A percentile compares a stretch with the other conserved stretches of the same genome.
Conservation (phyloP, 176 grass and related monocot genomes). For the Raddia guianensis region DNA sequence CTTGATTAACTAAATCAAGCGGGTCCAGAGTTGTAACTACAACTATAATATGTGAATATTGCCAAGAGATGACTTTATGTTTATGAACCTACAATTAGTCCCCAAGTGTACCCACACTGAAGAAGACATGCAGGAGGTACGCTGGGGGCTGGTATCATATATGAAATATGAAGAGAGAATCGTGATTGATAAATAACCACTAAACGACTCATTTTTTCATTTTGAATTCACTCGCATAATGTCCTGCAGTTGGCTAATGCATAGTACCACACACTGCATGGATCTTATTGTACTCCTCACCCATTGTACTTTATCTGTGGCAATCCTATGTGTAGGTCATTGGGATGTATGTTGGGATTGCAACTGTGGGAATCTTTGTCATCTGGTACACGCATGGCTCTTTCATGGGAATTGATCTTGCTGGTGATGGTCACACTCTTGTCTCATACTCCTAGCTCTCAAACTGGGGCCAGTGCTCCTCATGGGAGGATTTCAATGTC, state of each 20-base stretch:
- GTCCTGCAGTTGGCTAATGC: not conserved
- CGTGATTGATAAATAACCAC: not conserved
- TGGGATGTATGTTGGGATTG: constrained; percentile 89
- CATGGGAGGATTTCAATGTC: constrained; percentile 79
- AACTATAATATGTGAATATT: not conserved
- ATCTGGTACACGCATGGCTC: constrained; percentile 93
- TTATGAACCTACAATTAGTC: not conserved
- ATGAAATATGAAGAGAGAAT: not conserved
- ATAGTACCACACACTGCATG: not conserved
- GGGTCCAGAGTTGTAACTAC: not conserved
- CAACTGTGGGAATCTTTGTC: constrained; percentile 91
- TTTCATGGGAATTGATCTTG: constrained; percentile 87
- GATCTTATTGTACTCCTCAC: not conserved
- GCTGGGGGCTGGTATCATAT: not conserved
- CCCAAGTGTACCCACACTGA: constrained; percentile 4
- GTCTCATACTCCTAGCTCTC: constrained; percentile 83
- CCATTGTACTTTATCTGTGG: constrained; percentile 14
- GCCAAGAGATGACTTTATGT: not conserved
- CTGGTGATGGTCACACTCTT: constrained; percentile 87
- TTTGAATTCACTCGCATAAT: not conserved
- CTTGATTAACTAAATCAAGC: constrained; percentile 4
- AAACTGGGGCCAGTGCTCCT: constrained; percentile 81
- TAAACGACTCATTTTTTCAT: constrained; percentile 5
- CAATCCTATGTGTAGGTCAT: constrained; percentile 67
- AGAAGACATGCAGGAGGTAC: not conserved